Evolutionary conservation across 331 rosid genomes (phyloP), one percentile per base, ranked within the genome.

Genomic region (Acacia pycnantha): DNA sequence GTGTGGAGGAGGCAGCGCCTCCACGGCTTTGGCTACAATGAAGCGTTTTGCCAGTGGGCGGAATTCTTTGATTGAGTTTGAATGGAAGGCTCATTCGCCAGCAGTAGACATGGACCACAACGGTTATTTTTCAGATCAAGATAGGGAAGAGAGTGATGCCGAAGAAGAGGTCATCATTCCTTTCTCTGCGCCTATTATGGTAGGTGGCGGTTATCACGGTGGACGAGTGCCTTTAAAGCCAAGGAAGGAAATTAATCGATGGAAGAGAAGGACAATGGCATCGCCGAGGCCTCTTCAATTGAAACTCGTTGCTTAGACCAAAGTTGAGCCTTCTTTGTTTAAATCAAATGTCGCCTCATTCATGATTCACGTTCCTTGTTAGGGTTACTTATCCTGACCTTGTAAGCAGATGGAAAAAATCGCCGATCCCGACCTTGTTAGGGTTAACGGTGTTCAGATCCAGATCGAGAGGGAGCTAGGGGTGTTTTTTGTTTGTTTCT

Each of bases 211-310:
- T 54, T 56, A 37, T 44, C 61, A 72, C 9, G 78, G 41, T 24
- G 87, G 81, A 41, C 47, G n/a, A 69, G 79, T 77, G 48, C 81
- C 88, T 71, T 70, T 92, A 84, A 89, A 94, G 78, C 95, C 99
- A 40, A 87, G 89, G 44, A 96, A 94, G 80, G 98, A 94, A 74
- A 88, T 96, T n/a, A 96, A 96, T 82, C 85, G 94, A 2, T 96
- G 99, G 99, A 92, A 90, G 90, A 92, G 98, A 86, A 93, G 99
- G 85, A 89, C 97, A 46, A 88, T 90, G 91, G 90, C 87, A 78
- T 97, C 92, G 5, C 99, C 97, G 0, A 88, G 77, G 9, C 97
- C 93, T 71, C 97, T 96, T 48, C 88, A 90, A 70, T 78, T 95
- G 86, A 81, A 85, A 27, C 41, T 31, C 75, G 47, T 24, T 33